Percentiles rank a stretch among this genome's conserved stretches.
Conservation (phyloP, 2,329 filamentous ascomycete species). For the Fusarium pseudocircinatum region DNA sequence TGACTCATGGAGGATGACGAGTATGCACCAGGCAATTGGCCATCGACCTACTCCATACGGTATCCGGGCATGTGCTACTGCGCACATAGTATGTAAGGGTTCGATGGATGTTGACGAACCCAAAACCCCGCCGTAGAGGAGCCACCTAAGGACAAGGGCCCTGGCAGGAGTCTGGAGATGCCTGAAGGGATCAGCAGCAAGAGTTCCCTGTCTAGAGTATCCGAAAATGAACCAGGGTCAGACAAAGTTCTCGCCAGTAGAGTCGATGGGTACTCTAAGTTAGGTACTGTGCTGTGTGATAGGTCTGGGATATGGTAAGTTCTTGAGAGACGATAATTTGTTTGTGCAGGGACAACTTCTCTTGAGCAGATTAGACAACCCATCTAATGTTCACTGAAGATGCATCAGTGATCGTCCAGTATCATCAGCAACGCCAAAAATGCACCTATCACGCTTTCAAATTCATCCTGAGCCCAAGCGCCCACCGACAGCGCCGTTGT, state of each 20-base stretch:
- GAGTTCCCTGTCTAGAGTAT: conserved; percentile 13
- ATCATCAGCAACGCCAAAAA: not conserved
- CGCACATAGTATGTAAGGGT: not conserved
- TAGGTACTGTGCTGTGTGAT: not conserved
- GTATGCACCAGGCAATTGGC: conserved; percentile 24
- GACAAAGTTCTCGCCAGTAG: not conserved
- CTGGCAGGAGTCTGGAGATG: conserved; percentile 7
- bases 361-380: not conserved
- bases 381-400: not conserved
- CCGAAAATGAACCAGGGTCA: conserved; percentile 8
- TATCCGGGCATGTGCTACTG: not conserved
- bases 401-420: not conserved
- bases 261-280: not conserved
- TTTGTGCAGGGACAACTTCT: not conserved
- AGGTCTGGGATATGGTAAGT: not conserved
- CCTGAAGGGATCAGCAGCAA: conserved; percentile 29
- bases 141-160: conserved; percentile 12
- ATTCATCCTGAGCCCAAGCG: conserved; percentile 19
- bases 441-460: conserved; percentile 3
- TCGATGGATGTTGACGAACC: conserved; percentile 22
- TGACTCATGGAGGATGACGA: conserved; percentile 32
- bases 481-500: conserved; percentile 21
- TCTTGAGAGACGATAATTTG: not conserved
- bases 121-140: conserved; percentile 8
- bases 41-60: not conserved